Conservation (phyloP, 2,329 filamentous ascomycete species). For the Didymella pomorum region DNA sequence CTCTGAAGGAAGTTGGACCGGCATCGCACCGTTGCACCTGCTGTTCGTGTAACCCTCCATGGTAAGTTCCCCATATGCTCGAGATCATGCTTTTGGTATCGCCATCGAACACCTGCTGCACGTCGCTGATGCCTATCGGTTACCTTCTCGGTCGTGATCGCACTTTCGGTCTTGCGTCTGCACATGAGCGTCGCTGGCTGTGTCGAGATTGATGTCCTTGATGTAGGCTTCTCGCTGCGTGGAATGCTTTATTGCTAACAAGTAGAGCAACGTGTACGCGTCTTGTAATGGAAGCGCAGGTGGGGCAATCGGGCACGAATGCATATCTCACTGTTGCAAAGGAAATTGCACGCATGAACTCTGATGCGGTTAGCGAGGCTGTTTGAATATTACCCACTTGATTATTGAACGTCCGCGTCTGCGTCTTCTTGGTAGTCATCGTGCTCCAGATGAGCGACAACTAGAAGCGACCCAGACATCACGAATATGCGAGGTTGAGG, state of each 20-base stretch:
- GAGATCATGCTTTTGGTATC: not conserved
- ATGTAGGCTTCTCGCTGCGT: not conserved
- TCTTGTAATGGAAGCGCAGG: not conserved
- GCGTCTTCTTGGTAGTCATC: not conserved
- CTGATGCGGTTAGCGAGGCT: not conserved
- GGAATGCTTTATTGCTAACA: not conserved
- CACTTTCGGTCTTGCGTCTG: not conserved
- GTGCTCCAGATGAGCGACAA: not conserved
- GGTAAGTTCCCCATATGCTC: not conserved
- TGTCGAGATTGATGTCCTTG: not conserved
- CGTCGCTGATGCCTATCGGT: not conserved
- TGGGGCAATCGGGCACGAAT: not conserved
- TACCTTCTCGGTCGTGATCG: not conserved
- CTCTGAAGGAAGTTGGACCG: not conserved
- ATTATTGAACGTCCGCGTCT: not conserved
- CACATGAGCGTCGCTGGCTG: not conserved
- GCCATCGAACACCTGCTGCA: not conserved
- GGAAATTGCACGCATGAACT: not conserved
- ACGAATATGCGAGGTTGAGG: not conserved
- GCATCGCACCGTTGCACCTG: constrained; percentile 4
- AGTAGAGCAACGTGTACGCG: not conserved
- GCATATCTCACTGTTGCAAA: not conserved
- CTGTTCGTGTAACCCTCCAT: constrained; percentile 5
- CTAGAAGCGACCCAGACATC: not conserved
- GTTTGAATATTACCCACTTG: not conserved